phyloP scores from a whole-genome alignment of 305 asterid genomes.

The Solanum hybrid region DNA sequence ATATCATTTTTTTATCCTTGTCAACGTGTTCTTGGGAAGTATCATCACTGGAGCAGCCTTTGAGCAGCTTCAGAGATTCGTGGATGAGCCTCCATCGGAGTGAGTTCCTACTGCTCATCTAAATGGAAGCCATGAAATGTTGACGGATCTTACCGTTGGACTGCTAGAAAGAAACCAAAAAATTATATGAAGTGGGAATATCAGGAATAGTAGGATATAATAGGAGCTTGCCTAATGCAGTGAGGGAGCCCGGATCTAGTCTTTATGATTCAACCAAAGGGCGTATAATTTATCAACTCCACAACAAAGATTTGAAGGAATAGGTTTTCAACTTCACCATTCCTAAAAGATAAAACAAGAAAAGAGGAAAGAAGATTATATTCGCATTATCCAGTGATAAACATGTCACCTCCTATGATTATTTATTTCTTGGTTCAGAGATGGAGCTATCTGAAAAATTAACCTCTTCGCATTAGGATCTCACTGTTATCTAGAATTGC shows the following conservation, averaged over 20 bases:
- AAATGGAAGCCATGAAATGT: neutral
- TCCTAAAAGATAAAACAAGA: neutral
- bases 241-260: neutral
- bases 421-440: neutral
- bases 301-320: neutral
- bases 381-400: neutral
- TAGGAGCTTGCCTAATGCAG: neutral
- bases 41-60: conserved; percentile 85
- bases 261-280: neutral
- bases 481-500: neutral
- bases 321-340: neutral
- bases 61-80: conserved; percentile 71
- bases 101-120: conserved; percentile 13
- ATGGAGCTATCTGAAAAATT: neutral
- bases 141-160: neutral
- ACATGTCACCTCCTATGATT: neutral
- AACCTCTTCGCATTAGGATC: neutral
- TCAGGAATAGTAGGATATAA: neutral
- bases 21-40: conserved; percentile 90
- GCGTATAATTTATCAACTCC: neutral
- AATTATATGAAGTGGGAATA: neutral
- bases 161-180: neutral
- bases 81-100: conserved; percentile 76
- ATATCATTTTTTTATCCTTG: conserved; percentile 69
- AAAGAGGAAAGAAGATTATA: neutral